A percentile compares a stretch with the other conserved stretches of the same genome.
phyloP scores from a whole-genome alignment of 176 grass and related monocot genomes.

The Saccharum spontaneum region DNA sequence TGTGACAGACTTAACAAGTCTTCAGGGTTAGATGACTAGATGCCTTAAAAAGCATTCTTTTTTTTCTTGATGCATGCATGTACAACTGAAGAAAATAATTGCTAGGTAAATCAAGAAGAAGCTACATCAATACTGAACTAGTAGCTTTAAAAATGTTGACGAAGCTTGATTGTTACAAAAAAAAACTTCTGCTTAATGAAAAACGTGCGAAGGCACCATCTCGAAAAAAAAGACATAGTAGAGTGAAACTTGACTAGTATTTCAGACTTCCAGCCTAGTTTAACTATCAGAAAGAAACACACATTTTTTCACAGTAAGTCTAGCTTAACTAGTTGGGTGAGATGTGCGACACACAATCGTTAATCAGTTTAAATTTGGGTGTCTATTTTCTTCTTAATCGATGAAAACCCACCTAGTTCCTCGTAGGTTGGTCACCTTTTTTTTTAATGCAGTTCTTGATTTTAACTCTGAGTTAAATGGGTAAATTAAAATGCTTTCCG shows the following conservation, averaged over 20 bases:
- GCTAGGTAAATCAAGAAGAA: not conserved
- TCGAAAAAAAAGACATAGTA: not conserved
- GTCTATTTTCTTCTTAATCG: not conserved
- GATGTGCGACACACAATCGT: not conserved
- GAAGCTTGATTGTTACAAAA: constrained; percentile 11
- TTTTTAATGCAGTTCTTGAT: not conserved
- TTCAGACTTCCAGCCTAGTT: constrained; percentile 10
- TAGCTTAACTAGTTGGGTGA: not conserved
- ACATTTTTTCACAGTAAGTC: not conserved
- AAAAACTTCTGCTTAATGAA: too few relatives aligned
- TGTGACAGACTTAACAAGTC: not conserved
- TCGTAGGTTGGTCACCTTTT: not conserved
- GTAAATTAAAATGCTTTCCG: not conserved
- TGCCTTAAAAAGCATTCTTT: not conserved
- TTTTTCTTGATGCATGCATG: not conserved
- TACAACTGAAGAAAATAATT: constrained; percentile 1
- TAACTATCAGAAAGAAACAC: not conserved
- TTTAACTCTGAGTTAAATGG: constrained; percentile 10
- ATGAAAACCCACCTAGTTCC: not conserved
- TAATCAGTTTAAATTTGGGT: not conserved
- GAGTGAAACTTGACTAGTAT: not conserved
- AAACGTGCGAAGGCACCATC: too few relatives aligned
- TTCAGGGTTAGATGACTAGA: constrained; percentile 8
- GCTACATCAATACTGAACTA: not conserved
- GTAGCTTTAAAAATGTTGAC: not conserved